Base-by-base conservation (phyloP, 768 basidiomycete genomes). In the Kwoniella shandongensis region DNA sequence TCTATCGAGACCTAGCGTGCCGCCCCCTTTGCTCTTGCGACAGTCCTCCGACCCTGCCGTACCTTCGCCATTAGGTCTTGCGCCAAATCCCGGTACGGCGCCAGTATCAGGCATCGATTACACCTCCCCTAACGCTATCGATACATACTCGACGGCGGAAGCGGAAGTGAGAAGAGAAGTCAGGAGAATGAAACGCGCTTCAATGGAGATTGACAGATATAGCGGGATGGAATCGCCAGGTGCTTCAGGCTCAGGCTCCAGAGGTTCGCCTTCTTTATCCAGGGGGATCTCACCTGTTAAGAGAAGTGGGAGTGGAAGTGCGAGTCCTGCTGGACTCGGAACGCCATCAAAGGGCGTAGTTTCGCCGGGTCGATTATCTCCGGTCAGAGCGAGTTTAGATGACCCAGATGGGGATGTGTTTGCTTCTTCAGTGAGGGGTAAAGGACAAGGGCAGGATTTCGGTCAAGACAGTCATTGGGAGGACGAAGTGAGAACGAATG, bases 101-200 rank as follows among this genome's bases (percentile, higher is more conserved):
- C 47, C 58, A 7, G 27, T 45, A 26, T 57, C 55, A 13, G 27
- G 41, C 17, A 42, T 54, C 15, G 32, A 51, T 30, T 54, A 56
- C 44, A 48, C 52, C 27, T 57, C 54, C n/a, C 61, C 55, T 17
- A 46, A 36, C 29, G 56, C 52, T 1, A 40, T 58, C 18, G 62
- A 66, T n/a, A 50, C 52, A 8, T 51, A 57, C 44, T 55, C 54
- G 13, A 29, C 61, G 41, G 51, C 63, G 12, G 51, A 54, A 36
- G 22, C 36, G n/a, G 65, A 67, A 51, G 63, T 70, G 18, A 35
- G 54, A 5, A 36, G 44, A 39, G 56, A 58, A 40, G 32, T 58
- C 22, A 51, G 44, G 12, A 57, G 69, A 10, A 30, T 70, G 25
- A 44, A 48, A 3, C 27, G 56, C 27, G 48, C 47, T 26, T 70